Percentiles rank a stretch among this genome's conserved stretches.
Evolutionary conservation across 257 asterid species (phyloP).

Genomic region (Petunia secreta): DNA sequence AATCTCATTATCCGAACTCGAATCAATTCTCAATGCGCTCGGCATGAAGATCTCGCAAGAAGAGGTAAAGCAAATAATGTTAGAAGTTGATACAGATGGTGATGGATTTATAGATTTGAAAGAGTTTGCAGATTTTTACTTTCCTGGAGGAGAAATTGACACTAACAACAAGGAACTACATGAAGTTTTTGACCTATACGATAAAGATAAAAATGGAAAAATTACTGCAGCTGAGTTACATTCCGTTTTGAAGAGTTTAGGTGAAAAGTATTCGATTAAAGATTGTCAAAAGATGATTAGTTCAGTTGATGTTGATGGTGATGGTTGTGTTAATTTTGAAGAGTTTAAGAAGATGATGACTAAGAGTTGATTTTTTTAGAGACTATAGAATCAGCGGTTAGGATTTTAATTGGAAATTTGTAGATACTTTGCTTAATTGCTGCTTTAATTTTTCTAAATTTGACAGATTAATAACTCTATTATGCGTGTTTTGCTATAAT

Average conservation of each 20-base stretch:
- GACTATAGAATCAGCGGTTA: conserved; percentile 22
- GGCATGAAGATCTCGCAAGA: conserved; percentile 58
- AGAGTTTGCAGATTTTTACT: conserved; percentile 72
- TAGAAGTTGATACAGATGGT: conserved; percentile 81
- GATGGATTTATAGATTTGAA: conserved; percentile 83
- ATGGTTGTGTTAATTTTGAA: conserved; percentile 82
- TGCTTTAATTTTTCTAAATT: neutral
- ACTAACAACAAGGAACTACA: conserved; percentile 56
- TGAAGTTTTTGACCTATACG: conserved; percentile 79
- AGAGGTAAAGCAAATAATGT: conserved; percentile 66
- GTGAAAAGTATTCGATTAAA: conserved; percentile 74
- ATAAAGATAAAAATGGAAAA: conserved; percentile 80
- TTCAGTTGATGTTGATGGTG: conserved; percentile 85
- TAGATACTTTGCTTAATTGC: neutral
- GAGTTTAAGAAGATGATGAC: conserved; percentile 92
- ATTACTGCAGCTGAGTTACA: conserved; percentile 74
- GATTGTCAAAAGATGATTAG: conserved; percentile 79
- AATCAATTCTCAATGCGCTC: conserved; percentile 44
- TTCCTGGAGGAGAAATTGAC: conserved; percentile 40
- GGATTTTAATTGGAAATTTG: conserved; percentile 8
- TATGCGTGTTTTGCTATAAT: neutral
- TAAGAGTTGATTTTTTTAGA: conserved; percentile 30
- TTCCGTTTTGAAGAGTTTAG: conserved; percentile 61
- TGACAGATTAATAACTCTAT: neutral
- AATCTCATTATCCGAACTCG: conserved; percentile 53